phyloP scores from a whole-genome alignment of 139 green algal genomes.

The Tetraselmis striata region DNA sequence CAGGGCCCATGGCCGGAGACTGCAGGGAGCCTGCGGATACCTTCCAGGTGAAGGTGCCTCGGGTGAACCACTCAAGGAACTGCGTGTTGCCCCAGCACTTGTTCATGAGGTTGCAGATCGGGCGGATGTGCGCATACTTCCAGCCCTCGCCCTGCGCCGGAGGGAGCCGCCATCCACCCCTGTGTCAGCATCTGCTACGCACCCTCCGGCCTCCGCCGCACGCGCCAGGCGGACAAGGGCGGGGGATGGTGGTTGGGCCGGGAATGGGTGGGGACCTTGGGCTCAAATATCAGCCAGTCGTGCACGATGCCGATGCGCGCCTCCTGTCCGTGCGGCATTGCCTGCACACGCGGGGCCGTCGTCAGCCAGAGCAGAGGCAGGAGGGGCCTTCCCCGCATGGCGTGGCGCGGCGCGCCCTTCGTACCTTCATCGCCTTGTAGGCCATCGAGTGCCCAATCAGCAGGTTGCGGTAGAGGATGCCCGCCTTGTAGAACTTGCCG shows the following conservation, averaged over 20 bases:
- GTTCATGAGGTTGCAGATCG: not conserved
- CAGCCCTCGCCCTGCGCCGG: not conserved
- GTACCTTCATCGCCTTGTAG: not conserved
- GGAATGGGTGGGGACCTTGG: not conserved
- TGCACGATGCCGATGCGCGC: not conserved
- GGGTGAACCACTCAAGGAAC: not conserved
- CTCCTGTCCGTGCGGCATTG: not conserved
- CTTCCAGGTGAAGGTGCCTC: not conserved
- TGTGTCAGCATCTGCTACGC: too few relatives aligned
- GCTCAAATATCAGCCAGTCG: not conserved
- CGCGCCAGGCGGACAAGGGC: too few relatives aligned
- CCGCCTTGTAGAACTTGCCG: not conserved
- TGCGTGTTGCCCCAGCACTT: not conserved
- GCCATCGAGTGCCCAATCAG: not conserved
- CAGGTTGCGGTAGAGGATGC: not conserved
- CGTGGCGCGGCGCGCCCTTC: not conserved
- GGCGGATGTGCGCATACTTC: not conserved
- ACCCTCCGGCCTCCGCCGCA: too few relatives aligned
- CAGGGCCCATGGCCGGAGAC: too few relatives aligned
- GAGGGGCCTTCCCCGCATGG: too few relatives aligned
- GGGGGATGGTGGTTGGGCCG: too few relatives aligned
- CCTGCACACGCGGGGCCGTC: not conserved
- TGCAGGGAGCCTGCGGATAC: too few relatives aligned
- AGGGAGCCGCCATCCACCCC: too few relatives aligned
- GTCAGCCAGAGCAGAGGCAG: not conserved